Evolutionary conservation across 228 moss, liverwort and hornwort genomes (phyloP).

Genomic region (Sphagnum magellanicum): DNA sequence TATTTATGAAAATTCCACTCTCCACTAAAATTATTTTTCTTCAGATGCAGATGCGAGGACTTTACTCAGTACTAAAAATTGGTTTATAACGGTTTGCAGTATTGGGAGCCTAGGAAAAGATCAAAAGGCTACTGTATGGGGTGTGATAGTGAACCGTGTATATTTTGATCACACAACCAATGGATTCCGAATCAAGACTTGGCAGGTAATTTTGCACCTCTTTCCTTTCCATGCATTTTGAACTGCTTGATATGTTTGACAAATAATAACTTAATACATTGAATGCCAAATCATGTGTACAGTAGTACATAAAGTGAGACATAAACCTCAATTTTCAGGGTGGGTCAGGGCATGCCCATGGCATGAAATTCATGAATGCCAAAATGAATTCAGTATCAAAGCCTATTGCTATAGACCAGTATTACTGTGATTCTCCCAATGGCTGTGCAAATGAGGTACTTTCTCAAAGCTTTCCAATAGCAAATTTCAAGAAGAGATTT

Average conservation of each 20-base stretch:
- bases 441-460: slow-evolving; percentile 55
- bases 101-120: slow-evolving; percentile 72
- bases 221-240: too few relatives aligned
- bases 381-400: slow-evolving; percentile 57
- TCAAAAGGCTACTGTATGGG: slow-evolving; percentile 47
- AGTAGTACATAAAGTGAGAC: background rate
- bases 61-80: too few relatives aligned
- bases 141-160: slow-evolving; percentile 44
- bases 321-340: slow-evolving; percentile 32
- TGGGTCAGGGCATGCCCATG: slow-evolving; percentile 64
- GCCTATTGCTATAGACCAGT: slow-evolving; percentile 81
- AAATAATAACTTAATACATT: background rate
- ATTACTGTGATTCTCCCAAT: slow-evolving; percentile 59
- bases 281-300: background rate
- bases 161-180: slow-evolving; percentile 56
- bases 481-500: background rate
- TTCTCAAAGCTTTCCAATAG: background rate
- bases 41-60: too few relatives aligned
- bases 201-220: slow-evolving; percentile 51
- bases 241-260: background rate
- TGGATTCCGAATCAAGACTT: slow-evolving; percentile 76
- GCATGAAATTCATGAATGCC: slow-evolving; percentile 46
- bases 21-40: too few relatives aligned
- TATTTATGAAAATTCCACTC: too few relatives aligned
- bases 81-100: slow-evolving; percentile 18